A percentile compares a stretch with the other conserved stretches of the same genome.
phyloP scores from a whole-genome alignment of 768 basidiomycete genomes.

The Mycena maculata region DNA sequence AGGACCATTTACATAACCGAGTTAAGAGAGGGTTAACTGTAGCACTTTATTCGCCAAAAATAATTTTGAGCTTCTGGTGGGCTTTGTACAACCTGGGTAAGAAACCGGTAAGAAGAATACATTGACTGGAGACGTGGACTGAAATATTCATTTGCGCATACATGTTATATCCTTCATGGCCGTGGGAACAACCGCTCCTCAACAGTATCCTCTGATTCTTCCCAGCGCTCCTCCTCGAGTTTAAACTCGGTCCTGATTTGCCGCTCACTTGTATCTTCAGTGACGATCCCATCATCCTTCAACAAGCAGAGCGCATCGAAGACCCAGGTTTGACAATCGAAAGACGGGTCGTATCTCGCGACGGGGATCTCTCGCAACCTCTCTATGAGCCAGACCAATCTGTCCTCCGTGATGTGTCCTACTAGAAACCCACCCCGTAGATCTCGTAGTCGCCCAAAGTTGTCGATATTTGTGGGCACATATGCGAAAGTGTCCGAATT shows the following conservation, averaged over 20 bases:
- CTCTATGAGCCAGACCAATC: conserved; percentile 38
- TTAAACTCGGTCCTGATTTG: conserved; percentile 32
- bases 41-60: no score
- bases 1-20: no score
- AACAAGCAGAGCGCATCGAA: conserved; percentile 39
- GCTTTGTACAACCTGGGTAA: no score
- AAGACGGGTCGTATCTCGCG: conserved; percentile 36
- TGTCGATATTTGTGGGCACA: conserved; percentile 17
- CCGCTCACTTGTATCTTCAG: conserved; percentile 32
- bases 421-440: conserved; percentile 44
- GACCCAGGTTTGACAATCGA: conserved; percentile 46
- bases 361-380: conserved; percentile 37
- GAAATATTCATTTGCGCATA: no score
- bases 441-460: conserved; percentile 28
- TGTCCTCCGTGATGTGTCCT: conserved; percentile 34
- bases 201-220: conserved; percentile 41
- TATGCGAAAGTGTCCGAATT: conserved; percentile 42
- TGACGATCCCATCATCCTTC: conserved; percentile 37
- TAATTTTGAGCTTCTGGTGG: no score
- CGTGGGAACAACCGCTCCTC: conserved; percentile 38
- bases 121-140: no score
- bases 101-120: no score
- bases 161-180: not conserved
- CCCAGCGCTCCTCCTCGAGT: conserved; percentile 39
- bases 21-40: no score